phyloP scores from a whole-genome alignment of 2,329 filamentous ascomycete species.

The Rutstroemia sp. region DNA sequence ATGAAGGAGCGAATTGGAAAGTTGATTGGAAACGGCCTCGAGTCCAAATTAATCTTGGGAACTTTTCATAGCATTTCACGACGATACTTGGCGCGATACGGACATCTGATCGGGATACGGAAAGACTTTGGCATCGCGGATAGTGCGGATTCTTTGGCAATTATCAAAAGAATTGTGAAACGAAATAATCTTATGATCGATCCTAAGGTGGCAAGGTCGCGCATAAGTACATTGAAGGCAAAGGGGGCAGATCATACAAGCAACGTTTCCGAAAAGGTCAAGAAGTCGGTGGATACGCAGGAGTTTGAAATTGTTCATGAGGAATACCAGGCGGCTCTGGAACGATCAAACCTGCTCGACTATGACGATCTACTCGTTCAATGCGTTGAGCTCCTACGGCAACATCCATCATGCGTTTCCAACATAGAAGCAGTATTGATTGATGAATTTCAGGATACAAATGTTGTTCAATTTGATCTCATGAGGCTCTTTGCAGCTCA shows the following conservation, averaged over 20 bases:
- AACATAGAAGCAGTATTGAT: constrained; percentile 90
- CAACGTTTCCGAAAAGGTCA: background rate
- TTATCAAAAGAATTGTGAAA: constrained; percentile 78
- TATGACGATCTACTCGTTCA: constrained; percentile 87
- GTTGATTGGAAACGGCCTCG: constrained; percentile 69
- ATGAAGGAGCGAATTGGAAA: constrained; percentile 85
- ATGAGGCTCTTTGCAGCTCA: constrained; percentile 80
- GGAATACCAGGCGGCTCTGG: constrained; percentile 72
- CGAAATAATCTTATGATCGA: constrained; percentile 62
- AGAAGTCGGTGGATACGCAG: constrained; percentile 42
- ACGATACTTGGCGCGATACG: constrained; percentile 77
- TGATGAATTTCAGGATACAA: constrained; percentile 97
- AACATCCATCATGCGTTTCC: constrained; percentile 70
- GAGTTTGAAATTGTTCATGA: constrained; percentile 65
- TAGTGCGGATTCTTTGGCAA: constrained; percentile 67
- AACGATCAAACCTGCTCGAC: constrained; percentile 75
- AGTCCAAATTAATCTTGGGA: constrained; percentile 73
- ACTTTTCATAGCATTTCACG: constrained; percentile 93
- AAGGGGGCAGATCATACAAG: constrained; percentile 34
- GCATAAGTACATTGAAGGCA: constrained; percentile 66
- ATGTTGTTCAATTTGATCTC: constrained; percentile 87
- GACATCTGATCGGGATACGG: constrained; percentile 71
- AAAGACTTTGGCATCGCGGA: constrained; percentile 90
- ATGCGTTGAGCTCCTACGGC: constrained; percentile 70
- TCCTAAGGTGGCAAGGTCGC: constrained; percentile 58